A percentile compares a stretch with the other conserved stretches of the same genome.
phyloP scores from a whole-genome alignment of 163 green algal species.

The Volvox carteri region DNA sequence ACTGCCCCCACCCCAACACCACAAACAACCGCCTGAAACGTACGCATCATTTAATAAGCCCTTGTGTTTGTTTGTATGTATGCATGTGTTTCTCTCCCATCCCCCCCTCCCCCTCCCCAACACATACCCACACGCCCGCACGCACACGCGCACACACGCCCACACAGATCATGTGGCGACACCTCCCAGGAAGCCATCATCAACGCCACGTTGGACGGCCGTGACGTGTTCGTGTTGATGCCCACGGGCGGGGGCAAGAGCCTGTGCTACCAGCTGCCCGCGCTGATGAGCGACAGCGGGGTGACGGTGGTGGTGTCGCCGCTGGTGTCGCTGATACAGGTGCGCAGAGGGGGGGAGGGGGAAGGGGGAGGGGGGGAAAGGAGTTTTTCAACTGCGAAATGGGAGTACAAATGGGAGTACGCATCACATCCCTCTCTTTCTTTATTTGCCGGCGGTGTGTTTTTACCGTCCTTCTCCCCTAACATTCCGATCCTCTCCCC shows the following conservation, averaged over 20 bases:
- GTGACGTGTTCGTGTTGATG: conserved; percentile 96
- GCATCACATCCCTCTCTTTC: not conserved
- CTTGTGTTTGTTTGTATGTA: no score
- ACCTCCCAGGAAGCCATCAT: conserved; percentile 86
- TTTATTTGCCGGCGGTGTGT: not conserved
- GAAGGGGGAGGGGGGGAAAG: not conserved
- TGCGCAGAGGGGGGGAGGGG: conserved; percentile 30
- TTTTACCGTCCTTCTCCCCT: not conserved
- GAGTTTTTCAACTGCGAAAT: not conserved
- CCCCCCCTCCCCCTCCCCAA: not conserved
- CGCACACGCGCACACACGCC: not conserved
- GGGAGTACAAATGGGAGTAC: not conserved
- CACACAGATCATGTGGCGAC: conserved; percentile 42
- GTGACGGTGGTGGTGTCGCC: conserved; percentile 96
- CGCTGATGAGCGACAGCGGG: conserved; percentile 72
- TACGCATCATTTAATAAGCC: no score
- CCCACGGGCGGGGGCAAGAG: conserved; percentile 88
- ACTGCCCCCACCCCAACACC: no score
- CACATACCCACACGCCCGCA: not conserved
- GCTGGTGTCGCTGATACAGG: conserved; percentile 97
- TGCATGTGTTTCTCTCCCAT: not conserved
- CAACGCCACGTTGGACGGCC: conserved; percentile 85
- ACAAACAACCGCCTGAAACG: no score
- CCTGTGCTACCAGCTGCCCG: conserved; percentile 87
- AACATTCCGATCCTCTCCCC: not conserved